phyloP scores from a whole-genome alignment of 1,284 basidiomycete species.

The Moesziomyces parantarcticus region DNA sequence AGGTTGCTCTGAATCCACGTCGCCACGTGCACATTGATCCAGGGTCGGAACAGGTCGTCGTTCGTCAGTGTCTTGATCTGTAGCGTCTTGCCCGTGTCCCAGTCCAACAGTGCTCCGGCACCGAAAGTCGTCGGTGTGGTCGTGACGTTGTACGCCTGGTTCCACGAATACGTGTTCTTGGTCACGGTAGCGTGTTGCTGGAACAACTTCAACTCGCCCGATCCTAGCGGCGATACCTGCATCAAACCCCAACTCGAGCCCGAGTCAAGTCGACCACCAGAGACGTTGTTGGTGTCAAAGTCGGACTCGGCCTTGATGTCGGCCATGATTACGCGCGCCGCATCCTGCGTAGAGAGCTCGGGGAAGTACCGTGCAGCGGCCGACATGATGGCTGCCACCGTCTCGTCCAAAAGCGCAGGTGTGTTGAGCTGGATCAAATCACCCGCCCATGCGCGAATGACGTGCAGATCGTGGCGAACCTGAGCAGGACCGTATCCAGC shows the following conservation, averaged over 20 bases:
- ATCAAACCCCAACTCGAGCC: conserved; percentile 60
- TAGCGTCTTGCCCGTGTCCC: conserved; percentile 49
- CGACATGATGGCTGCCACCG: conserved; percentile 59
- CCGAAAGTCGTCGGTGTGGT: conserved; percentile 15
- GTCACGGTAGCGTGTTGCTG: conserved; percentile 42
- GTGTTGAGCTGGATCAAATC: conserved; percentile 51
- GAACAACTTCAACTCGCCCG: conserved; percentile 54
- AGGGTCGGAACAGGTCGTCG: conserved; percentile 59
- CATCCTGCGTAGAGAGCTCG: conserved; percentile 56
- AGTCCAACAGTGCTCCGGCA: conserved; percentile 55
- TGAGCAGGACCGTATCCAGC: conserved; percentile 51
- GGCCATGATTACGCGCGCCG: conserved; percentile 56
- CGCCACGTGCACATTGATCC: conserved; percentile 65
- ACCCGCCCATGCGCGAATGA: conserved; percentile 60
- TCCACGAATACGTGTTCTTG: conserved; percentile 54
- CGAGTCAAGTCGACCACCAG: conserved; percentile 55
- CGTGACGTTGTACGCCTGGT: conserved; percentile 21
- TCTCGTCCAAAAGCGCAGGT: conserved; percentile 54
- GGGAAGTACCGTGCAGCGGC: conserved; percentile 64
- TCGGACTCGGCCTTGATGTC: conserved; percentile 66
- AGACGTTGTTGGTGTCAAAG: conserved; percentile 42
- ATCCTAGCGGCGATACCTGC: conserved; percentile 58
- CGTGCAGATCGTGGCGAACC: conserved; percentile 56
- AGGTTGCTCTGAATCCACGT: conserved; percentile 64
- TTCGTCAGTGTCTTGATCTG: conserved; percentile 33